Percentiles rank a stretch among this genome's conserved stretches.
Evolutionary conservation across 2,329 filamentous ascomycete species (phyloP).

Genomic region (Colletotrichum falcatum): DNA sequence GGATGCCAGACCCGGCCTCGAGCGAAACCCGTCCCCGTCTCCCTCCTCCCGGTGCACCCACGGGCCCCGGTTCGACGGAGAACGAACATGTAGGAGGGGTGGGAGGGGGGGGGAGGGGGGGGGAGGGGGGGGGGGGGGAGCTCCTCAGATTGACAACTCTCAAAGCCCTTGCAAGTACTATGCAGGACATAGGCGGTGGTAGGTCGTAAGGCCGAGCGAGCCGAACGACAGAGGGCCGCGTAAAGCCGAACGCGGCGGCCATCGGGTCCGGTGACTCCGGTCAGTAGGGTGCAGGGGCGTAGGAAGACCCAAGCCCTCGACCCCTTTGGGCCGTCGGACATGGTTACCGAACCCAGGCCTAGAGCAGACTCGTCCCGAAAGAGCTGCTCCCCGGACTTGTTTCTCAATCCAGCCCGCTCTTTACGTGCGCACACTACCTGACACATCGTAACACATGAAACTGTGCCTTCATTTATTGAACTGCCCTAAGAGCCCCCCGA

Average conservation of each 20-base stretch:
- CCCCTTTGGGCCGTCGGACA: neutral
- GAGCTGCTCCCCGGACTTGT: too few relatives aligned
- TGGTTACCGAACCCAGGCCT: neutral
- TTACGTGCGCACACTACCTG: too few relatives aligned
- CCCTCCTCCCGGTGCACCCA: neutral
- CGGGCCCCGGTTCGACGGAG: neutral
- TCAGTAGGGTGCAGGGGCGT: neutral
- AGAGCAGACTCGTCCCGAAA: neutral
- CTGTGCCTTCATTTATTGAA: conserved; percentile 3
- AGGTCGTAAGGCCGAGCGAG: too few relatives aligned
- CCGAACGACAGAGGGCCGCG: neutral
- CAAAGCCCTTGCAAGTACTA: too few relatives aligned
- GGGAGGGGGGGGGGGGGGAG: too few relatives aligned
- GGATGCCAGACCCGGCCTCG: neutral
- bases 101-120: too few relatives aligned
- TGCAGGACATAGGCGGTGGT: neutral
- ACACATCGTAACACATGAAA: neutral
- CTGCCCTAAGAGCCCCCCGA: neutral
- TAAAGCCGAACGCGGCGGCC: neutral
- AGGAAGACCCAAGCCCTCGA: neutral
- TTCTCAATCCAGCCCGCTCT: neutral
- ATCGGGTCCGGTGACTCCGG: neutral
- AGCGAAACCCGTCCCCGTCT: neutral
- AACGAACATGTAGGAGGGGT: neutral
- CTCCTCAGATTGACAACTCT: too few relatives aligned